Conservation (phyloP, 495 filamentous ascomycete species). For the Penicillium daleae region DNA sequence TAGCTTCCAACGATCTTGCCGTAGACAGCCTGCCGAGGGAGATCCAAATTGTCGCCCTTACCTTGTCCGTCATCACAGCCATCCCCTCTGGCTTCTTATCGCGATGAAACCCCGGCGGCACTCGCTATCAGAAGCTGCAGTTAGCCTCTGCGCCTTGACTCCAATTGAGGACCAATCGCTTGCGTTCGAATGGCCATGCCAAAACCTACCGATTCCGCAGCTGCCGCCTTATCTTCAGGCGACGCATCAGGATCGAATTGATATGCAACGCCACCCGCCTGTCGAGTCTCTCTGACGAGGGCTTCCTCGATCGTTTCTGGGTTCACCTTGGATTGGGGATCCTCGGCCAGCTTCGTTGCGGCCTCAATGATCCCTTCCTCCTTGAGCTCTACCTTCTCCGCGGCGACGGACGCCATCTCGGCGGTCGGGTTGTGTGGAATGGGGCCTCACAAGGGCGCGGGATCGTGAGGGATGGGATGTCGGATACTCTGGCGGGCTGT, state of each 20-base stretch:
- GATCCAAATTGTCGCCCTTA: slow-evolving; percentile 33
- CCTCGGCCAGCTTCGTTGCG: slow-evolving; percentile 56
- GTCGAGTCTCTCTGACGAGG: slow-evolving; percentile 73
- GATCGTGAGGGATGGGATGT: background rate
- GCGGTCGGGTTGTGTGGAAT: slow-evolving; percentile 13
- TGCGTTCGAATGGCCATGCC: background rate
- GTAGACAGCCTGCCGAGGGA: background rate
- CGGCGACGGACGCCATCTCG: slow-evolving; percentile 46
- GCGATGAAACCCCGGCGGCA: slow-evolving; percentile 66
- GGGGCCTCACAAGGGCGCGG: background rate
- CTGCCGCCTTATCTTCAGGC: slow-evolving; percentile 80
- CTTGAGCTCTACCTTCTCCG: slow-evolving; percentile 66
- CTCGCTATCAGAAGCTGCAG: slow-evolving; percentile 40
- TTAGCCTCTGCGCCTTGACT: slow-evolving; percentile 15
- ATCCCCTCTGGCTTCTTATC: slow-evolving; percentile 67
- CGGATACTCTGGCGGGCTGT: slow-evolving; percentile 2
- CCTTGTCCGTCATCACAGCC: slow-evolving; percentile 74
- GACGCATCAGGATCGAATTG: slow-evolving; percentile 87
- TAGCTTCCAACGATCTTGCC: background rate
- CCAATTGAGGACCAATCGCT: background rate
- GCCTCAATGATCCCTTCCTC: slow-evolving; percentile 73
- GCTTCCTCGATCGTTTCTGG: slow-evolving; percentile 70
- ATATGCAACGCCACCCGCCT: slow-evolving; percentile 76
- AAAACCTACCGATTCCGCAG: slow-evolving; percentile 72
- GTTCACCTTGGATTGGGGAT: slow-evolving; percentile 69